Evolutionary conservation across 2,329 filamentous ascomycete genomes (phyloP).

Genomic region (Stemphylium vesicarium): DNA sequence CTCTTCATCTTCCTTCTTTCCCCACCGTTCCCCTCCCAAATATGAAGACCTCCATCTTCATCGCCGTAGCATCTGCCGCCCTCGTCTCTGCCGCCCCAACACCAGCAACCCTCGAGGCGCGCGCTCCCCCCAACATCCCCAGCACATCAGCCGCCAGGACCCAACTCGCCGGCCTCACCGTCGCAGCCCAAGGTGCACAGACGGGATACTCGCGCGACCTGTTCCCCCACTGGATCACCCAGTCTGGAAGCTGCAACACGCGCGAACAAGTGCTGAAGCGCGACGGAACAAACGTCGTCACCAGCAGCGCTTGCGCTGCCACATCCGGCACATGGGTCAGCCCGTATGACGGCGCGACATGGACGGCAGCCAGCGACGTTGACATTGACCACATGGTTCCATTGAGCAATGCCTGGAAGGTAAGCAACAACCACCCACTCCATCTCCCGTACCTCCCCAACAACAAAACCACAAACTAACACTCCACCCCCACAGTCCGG

Average conservation of each 20-base stretch:
- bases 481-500: slow-evolving; percentile 59
- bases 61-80: slow-evolving; percentile 32
- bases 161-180: slow-evolving; percentile 65
- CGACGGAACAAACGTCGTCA: slow-evolving; percentile 70
- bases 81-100: slow-evolving; percentile 39
- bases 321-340: slow-evolving; percentile 72
- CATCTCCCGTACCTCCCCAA: too few species aligned
- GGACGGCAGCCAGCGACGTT: slow-evolving; percentile 71
- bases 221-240: slow-evolving; percentile 75
- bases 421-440: slow-evolving; percentile 40
- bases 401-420: slow-evolving; percentile 79
- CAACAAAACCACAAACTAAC: not conserved
- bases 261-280: slow-evolving; percentile 75
- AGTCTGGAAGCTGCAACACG: slow-evolving; percentile 68
- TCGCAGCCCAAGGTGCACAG: slow-evolving; percentile 61
- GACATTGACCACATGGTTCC: slow-evolving; percentile 88
- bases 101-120: slow-evolving; percentile 34
- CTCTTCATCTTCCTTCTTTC: too few species aligned
- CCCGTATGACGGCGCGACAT: slow-evolving; percentile 75
- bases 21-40: slow-evolving; percentile 1
- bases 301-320: slow-evolving; percentile 65
- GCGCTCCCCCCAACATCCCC: slow-evolving; percentile 67
- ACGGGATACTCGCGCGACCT: slow-evolving; percentile 68
- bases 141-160: slow-evolving; percentile 62
- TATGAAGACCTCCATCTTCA: slow-evolving; percentile 41